Base-by-base conservation (phyloP, 2,329 filamentous ascomycete genomes). In the Stemphylium beticola region DNA sequence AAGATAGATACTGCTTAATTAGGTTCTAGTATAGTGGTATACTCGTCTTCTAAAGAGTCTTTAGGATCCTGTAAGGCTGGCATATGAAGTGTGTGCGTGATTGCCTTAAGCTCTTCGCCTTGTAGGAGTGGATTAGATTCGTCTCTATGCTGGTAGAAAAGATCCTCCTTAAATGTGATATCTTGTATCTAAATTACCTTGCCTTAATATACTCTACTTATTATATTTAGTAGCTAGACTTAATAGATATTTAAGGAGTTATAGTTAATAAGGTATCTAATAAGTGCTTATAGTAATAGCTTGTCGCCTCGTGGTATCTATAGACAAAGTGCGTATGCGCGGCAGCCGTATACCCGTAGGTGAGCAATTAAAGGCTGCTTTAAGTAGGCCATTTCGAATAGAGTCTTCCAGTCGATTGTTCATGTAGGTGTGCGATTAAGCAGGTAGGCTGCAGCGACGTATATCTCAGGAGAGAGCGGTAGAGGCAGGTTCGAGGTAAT, bases 231-330 rank as follows among this genome's bases (percentile, higher is more conserved):
- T 38, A 49, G 24, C 55, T 15, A 62, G 24, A 65, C 20, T 24
- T 45, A 8, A 34, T 49, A 65, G 26, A 66, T 62, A 39, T 66
- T 65, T 2, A 46, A 57, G 1, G 49, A 43, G 40, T 66, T 33
- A 20, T 65, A 64, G 38, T 57, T 45, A 42, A 65, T 55, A 2
- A 66, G 48, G 15, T 66, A 57, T 4, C 60, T 51, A 38, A 65
- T 49, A 7, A 60, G 48, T 5, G 54, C 60, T 32, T 55, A 31
- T 12, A 50, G 44, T 52, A 18, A 17, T 14, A 58, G 50, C 48
- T 60, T 60, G 11, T 54, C 43, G 17, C 49, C 43, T 40, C 51
- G 48, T 32, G 26, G 40, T n/a, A 61, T 44, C 31, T 59, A 15
- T 32, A 49, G 47, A 10, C 54, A 49, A 1, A 60, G 44, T 4